Conservation (phyloP, 73 alveolate species). For the Uronychia binucleata region DNA sequence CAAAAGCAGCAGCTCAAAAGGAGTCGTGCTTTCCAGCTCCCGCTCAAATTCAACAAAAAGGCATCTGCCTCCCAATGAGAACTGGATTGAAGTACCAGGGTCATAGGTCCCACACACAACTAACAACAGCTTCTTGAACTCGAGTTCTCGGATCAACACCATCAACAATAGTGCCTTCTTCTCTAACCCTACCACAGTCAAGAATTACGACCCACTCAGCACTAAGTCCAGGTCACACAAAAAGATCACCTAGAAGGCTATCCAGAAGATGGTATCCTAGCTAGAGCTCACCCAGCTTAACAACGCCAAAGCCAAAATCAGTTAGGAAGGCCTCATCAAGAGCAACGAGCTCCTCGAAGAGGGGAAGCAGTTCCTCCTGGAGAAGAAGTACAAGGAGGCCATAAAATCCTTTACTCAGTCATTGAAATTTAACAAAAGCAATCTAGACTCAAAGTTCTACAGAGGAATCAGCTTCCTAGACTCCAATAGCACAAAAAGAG, state of each 20-base stretch:
- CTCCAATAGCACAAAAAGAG: conserved; percentile 14
- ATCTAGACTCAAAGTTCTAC: conserved; percentile 42
- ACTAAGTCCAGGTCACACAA: background rate
- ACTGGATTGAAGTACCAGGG: background rate
- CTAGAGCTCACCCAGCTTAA: conserved; percentile 6
- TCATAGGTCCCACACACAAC: background rate
- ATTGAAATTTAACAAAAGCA: conserved; percentile 13
- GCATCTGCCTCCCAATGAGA: background rate
- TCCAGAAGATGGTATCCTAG: conserved; percentile 11
- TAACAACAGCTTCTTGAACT: background rate
- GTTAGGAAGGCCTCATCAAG: conserved; percentile 1
- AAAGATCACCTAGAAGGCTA: conserved; percentile 14
- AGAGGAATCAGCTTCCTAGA: conserved; percentile 58
- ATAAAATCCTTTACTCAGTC: conserved; percentile 43
- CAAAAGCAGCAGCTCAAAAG: background rate
- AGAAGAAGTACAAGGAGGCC: conserved; percentile 61
- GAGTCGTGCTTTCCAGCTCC: background rate
- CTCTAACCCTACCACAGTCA: background rate
- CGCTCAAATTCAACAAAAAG: background rate
- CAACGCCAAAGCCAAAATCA: conserved; percentile 7
- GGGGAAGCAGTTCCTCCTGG: conserved; percentile 49
- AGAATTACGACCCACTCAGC: background rate
- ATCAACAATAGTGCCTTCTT: background rate
- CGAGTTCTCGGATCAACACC: background rate
- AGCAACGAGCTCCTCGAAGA: conserved; percentile 38